These are phyloP conservation scores for Hygrophoropsis aurantiaca DNA, from an alignment of 768 basidiomycete species.

Conservation along the genomic window DNA sequence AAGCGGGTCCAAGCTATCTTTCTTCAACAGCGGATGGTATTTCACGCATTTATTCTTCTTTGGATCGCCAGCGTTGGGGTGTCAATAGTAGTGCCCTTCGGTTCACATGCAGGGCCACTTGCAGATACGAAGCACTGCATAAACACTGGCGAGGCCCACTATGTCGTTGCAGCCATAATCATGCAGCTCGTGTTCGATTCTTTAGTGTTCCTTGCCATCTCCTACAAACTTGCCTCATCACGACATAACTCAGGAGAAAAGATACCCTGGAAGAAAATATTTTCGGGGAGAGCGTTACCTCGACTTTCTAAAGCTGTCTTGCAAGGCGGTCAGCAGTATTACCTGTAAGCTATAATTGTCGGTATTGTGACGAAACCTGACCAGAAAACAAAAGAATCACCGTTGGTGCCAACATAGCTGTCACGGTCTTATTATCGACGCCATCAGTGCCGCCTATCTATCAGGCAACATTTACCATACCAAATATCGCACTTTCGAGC, in stretches of 20 bases:
- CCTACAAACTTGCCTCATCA: constrained; percentile 24
- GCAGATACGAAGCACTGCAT: constrained; percentile 34
- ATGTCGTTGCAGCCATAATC: constrained; percentile 26
- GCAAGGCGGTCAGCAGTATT: constrained; percentile 39
- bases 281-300: constrained; percentile 26
- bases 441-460: constrained; percentile 18
- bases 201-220: constrained; percentile 33
- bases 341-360: constrained; percentile 26
- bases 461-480: constrained; percentile 22
- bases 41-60: constrained; percentile 24
- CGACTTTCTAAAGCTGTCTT: constrained; percentile 32
- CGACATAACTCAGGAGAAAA: constrained; percentile 10
- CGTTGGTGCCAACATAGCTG: constrained; percentile 28
- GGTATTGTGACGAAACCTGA: too few species aligned
- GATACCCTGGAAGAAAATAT: constrained; percentile 16
- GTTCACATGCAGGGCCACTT: constrained; percentile 21
- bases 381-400: constrained; percentile 26
- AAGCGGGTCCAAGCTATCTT: constrained; percentile 38
- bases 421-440: constrained; percentile 17
- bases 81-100: constrained; percentile 26
- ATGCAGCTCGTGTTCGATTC: constrained; percentile 31
- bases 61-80: constrained; percentile 32
- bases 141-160: constrained; percentile 18
- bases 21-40: constrained; percentile 15
- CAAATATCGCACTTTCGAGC: constrained; percentile 29